Evolutionary conservation across 164 flowering plant genomes (phyloP), one percentile per base, ranked within the genome.

Genomic region (Kalanchoe fedtschenkoi): DNA sequence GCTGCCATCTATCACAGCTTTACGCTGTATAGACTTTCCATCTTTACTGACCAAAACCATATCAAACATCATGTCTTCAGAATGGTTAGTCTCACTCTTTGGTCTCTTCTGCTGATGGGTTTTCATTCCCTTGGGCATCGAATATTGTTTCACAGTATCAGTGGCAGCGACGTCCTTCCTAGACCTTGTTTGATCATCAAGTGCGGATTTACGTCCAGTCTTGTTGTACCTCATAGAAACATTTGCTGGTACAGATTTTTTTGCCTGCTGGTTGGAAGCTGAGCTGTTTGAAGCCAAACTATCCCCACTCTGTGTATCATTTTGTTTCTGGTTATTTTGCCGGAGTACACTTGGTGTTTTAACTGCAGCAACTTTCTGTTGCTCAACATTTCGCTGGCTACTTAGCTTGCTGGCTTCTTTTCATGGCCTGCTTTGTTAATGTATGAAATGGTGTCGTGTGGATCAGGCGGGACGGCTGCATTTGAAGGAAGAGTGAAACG

Each of bases 301-400:
- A 1, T 76, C 78, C 61, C 47, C 74, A 6, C 29, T 41, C 0
- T 74, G 39, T 28, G 24, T 59, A 63, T 42, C 64, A 68, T 84
- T 84, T 68, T 81, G 91, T 74, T 83, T 83, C 66, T 72, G 81
- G 61, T 78, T 78, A 60, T 83, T 85, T 64, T 64, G 84, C 66
- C 39, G 70, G 28, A 85, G 81, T 34, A 72, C 80, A 66, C 58
- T 67, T 13, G 67, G 62, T 24, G 58, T 69, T 34, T 58, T 74
- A 34, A 47, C 29, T 41, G 78, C 47, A 58, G 64, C 62, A 65
- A 66, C 72, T 58, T 62, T 79, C 38, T 65, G 80, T 34, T 59
- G 73, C 67, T 67, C 68, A 17, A 11, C 6, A 46, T 19, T 56
- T 37, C 69, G 42, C 46, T 61, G 72, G 43, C 65, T 42, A 42